Conservation (phyloP, 805 yeast genomes). For the Candida quercuum region DNA sequence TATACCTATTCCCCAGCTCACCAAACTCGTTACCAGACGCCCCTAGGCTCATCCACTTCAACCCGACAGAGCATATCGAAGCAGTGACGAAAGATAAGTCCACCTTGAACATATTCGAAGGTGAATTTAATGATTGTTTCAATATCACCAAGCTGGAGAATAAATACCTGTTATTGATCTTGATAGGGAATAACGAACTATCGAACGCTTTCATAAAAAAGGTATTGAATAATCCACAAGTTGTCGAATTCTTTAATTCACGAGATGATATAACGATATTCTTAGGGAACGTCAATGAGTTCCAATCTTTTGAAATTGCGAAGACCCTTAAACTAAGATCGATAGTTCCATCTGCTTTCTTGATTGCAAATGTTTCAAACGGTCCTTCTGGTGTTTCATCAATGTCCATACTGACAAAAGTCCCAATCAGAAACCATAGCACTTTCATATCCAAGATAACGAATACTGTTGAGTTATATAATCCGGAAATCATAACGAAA, state of each 20-base stretch:
- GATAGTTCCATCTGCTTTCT: constrained; percentile 46
- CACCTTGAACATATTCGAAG: constrained; percentile 9
- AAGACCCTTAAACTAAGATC: constrained; percentile 44
- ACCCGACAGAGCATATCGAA: constrained; percentile 10
- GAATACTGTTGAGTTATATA: constrained; percentile 46
- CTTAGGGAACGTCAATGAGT: constrained; percentile 57
- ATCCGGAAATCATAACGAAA: constrained; percentile 55
- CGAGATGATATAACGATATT: constrained; percentile 48
- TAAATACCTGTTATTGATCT: constrained; percentile 15
- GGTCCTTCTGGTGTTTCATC: constrained; percentile 26
- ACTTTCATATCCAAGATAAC: constrained; percentile 32
- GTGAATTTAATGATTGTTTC: constrained; percentile 20
- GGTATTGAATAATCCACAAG: constrained; percentile 40
- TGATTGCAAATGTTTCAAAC: constrained; percentile 55
- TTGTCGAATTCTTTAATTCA: constrained; percentile 31
- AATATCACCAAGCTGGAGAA: constrained; percentile 14
- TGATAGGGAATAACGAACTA: constrained; percentile 14
- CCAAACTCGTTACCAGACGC: constrained; percentile 27
- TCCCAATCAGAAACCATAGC: constrained; percentile 25
- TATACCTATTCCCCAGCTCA: constrained; percentile 30
- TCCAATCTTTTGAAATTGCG: constrained; percentile 66
- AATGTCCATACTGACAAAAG: constrained; percentile 28
- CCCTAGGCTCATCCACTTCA: constrained; percentile 20
- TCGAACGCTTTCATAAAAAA: constrained; percentile 38
- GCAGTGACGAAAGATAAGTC: constrained; percentile 12